Percentiles rank a stretch among this genome's conserved stretches.
phyloP scores from a whole-genome alignment of 345 rosid genomes.

The Trapa bicornis region DNA sequence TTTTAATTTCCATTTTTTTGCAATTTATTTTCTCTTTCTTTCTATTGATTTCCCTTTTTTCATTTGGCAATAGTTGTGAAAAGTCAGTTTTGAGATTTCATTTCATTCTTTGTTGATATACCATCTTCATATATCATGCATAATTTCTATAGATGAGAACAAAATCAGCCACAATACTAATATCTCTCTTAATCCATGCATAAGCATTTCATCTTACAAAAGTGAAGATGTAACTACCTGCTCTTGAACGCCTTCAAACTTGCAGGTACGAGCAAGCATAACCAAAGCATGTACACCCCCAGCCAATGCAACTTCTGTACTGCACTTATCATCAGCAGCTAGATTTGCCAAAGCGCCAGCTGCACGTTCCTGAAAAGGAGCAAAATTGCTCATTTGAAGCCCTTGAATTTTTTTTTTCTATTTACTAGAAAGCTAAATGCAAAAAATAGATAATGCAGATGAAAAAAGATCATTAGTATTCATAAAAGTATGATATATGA shows the following conservation, averaged over 20 bases:
- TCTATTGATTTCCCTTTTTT: background rate
- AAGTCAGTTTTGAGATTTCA: background rate
- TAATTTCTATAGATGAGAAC: background rate
- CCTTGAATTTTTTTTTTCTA: background rate
- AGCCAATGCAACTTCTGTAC: constrained; percentile 58
- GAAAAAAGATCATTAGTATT: background rate
- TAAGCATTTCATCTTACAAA: background rate
- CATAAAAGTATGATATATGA: background rate
- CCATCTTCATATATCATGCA: background rate
- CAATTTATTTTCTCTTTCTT: no score
- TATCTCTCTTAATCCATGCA: background rate
- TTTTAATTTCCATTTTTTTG: no score
- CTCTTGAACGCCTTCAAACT: constrained; percentile 73
- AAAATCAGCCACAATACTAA: background rate
- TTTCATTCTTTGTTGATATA: background rate
- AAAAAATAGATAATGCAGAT: background rate
- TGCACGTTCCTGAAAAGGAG: constrained; percentile 54
- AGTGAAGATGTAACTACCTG: constrained; percentile 27
- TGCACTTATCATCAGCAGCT: constrained; percentile 81
- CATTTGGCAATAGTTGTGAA: background rate
- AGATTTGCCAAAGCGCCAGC: constrained; percentile 84
- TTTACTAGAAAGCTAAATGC: background rate
- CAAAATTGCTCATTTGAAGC: background rate
- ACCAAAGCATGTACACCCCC: constrained; percentile 78
- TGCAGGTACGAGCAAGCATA: constrained; percentile 71